phyloP scores from a whole-genome alignment of 139 green algal genomes.

The Chlorella vulgaris region DNA sequence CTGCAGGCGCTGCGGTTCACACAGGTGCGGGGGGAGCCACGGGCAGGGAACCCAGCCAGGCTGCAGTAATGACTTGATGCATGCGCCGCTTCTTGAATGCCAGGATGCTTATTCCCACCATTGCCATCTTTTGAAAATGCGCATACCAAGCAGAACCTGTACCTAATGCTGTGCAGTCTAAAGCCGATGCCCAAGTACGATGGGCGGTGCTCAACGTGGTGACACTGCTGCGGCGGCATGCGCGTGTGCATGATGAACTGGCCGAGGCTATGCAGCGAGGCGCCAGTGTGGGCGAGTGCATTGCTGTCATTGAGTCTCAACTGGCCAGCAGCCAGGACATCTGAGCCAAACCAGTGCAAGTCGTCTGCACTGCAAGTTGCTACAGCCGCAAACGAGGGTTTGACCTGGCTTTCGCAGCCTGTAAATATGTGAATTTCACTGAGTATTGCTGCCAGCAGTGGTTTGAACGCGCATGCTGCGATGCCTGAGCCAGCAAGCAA shows the following conservation, averaged over 20 bases:
- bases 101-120: neutral
- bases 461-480: too few relatives aligned
- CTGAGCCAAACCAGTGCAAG: slow-evolving; percentile 27
- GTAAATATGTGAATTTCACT: too few relatives aligned
- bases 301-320: slow-evolving; percentile 79
- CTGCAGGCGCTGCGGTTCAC: slow-evolving; percentile 64
- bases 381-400: too few relatives aligned
- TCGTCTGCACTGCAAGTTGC: too few relatives aligned
- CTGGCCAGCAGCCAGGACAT: slow-evolving; percentile 51
- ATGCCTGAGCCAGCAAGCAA: too few relatives aligned
- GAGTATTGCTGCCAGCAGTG: too few relatives aligned
- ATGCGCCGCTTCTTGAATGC: neutral
- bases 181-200: slow-evolving; percentile 88
- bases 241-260: slow-evolving; percentile 66
- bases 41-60: neutral
- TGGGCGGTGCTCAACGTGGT: slow-evolving; percentile 94
- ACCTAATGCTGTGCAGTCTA: slow-evolving; percentile 40
- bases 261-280: slow-evolving; percentile 75
- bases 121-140: too few relatives aligned
- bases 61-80: too few relatives aligned
- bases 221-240: slow-evolving; percentile 80
- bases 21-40: slow-evolving; percentile 3
- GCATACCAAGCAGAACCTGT: neutral
- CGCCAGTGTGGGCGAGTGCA: slow-evolving; percentile 71
- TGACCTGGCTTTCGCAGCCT: too few relatives aligned